Conservation (phyloP, 345 rosid species). For the Garcia nutans region DNA sequence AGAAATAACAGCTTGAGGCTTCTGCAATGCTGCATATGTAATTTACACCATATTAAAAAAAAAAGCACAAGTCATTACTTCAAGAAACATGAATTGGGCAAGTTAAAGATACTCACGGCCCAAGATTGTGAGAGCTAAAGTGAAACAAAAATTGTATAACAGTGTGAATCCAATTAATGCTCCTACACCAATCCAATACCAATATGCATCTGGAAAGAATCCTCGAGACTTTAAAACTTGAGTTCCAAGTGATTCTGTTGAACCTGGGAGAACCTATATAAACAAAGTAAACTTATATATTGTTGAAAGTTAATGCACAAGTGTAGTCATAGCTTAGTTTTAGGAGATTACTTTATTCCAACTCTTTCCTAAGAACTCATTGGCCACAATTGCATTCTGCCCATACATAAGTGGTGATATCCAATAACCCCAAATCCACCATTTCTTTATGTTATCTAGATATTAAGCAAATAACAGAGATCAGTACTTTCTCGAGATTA, state of each 20-base stretch:
- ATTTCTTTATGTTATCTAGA: slow-evolving; percentile 14
- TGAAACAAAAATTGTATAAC: slow-evolving; percentile 45
- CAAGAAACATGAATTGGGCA: not conserved
- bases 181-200: slow-evolving; percentile 70
- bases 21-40: slow-evolving; percentile 48
- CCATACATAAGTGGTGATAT: slow-evolving; percentile 19
- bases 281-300: not conserved
- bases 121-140: slow-evolving; percentile 50
- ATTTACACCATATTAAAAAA: not conserved
- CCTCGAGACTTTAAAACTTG: slow-evolving; percentile 51
- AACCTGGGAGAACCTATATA: slow-evolving; percentile 22
- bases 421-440: slow-evolving; percentile 29
- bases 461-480: not conserved
- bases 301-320: not conserved
- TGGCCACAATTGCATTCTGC: slow-evolving; percentile 10
- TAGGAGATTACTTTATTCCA: slow-evolving; percentile 12
- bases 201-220: slow-evolving; percentile 41
- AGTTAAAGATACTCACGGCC: slow-evolving; percentile 42
- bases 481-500: not conserved
- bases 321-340: not conserved
- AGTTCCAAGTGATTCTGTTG: slow-evolving; percentile 43
- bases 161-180: slow-evolving; percentile 48
- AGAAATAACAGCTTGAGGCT: slow-evolving; percentile 41
- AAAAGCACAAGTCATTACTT: not conserved
- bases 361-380: slow-evolving; percentile 19